Conservation (phyloP, 2,329 filamentous ascomycete genomes). For the Penicillium frequentans region DNA sequence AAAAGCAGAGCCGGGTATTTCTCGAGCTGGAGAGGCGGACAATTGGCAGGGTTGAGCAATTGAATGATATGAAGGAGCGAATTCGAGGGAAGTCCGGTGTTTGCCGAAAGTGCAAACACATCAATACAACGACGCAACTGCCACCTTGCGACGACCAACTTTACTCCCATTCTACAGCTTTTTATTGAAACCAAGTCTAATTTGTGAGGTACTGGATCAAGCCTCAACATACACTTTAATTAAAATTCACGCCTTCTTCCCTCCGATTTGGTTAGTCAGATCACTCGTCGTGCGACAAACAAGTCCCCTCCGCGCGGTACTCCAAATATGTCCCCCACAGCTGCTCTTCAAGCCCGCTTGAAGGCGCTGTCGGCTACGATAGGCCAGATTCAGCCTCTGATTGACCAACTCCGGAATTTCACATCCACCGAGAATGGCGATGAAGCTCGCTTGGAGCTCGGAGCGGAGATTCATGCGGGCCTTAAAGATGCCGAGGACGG, state of each 20-base stretch:
- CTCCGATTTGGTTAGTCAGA: not conserved
- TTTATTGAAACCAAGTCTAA: not conserved
- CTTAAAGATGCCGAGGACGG: conserved; percentile 80
- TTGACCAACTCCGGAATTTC: conserved; percentile 59
- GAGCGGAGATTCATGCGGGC: conserved; percentile 74
- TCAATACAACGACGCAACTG: conserved; percentile 5
- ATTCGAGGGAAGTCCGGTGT: conserved; percentile 21
- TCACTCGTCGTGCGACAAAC: not conserved
- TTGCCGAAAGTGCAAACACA: conserved; percentile 34
- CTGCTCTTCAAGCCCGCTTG: conserved; percentile 49
- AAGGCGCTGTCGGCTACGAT: conserved; percentile 55
- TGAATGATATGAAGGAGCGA: not conserved
- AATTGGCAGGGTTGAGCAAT: not conserved
- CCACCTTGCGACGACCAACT: conserved; percentile 7
- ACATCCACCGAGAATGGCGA: conserved; percentile 65
- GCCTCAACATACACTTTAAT: not conserved
- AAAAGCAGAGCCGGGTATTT: not conserved
- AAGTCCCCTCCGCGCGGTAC: not conserved
- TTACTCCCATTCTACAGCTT: not conserved
- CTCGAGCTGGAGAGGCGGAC: not conserved
- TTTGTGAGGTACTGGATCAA: not conserved
- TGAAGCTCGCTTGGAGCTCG: conserved; percentile 69
- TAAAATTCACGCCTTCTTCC: not conserved
- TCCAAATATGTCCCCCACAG: conserved; percentile 38
- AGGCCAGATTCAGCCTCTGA: conserved; percentile 55